phyloP scores from a whole-genome alignment of 805 yeast genomes.

The Maudiozyma bulderi region DNA sequence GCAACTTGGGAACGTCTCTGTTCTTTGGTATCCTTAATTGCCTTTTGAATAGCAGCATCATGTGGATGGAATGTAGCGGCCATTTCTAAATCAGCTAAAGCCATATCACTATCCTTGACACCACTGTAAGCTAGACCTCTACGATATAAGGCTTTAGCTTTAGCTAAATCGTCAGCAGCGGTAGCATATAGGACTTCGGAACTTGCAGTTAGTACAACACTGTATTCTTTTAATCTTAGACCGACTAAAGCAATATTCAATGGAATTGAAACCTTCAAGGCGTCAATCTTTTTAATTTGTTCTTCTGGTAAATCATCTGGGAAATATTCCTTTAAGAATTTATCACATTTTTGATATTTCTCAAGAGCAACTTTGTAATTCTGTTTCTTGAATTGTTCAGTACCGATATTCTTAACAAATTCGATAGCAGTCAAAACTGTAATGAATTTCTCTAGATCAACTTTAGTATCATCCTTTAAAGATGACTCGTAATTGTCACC shows the following conservation, averaged over 20 bases:
- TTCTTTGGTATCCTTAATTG: conserved; percentile 49
- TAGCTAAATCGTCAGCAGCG: conserved; percentile 49
- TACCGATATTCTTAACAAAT: conserved; percentile 67
- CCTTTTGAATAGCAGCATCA: conserved; percentile 63
- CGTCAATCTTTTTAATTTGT: conserved; percentile 39
- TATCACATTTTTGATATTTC: conserved; percentile 67
- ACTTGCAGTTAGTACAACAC: conserved; percentile 49
- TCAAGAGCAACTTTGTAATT: conserved; percentile 45
- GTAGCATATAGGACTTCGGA: conserved; percentile 57
- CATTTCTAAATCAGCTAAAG: conserved; percentile 51
- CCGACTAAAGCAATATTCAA: conserved; percentile 71
- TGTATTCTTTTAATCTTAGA: conserved; percentile 49
- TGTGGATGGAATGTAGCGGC: conserved; percentile 58
- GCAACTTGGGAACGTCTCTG: conserved; percentile 45
- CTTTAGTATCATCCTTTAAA: conserved; percentile 61
- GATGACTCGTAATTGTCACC: conserved; percentile 77
- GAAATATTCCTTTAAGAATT: conserved; percentile 59
- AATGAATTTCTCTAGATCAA: conserved; percentile 51
- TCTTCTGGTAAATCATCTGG: conserved; percentile 47
- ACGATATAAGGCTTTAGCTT: conserved; percentile 80
- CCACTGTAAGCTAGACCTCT: conserved; percentile 66
- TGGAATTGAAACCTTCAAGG: conserved; percentile 52
- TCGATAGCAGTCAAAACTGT: conserved; percentile 58
- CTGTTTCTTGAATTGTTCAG: conserved; percentile 59
- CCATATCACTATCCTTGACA: conserved; percentile 59